Base-by-base conservation (phyloP, 352 stramenopile genomes). In the Plasmopara viticola region DNA sequence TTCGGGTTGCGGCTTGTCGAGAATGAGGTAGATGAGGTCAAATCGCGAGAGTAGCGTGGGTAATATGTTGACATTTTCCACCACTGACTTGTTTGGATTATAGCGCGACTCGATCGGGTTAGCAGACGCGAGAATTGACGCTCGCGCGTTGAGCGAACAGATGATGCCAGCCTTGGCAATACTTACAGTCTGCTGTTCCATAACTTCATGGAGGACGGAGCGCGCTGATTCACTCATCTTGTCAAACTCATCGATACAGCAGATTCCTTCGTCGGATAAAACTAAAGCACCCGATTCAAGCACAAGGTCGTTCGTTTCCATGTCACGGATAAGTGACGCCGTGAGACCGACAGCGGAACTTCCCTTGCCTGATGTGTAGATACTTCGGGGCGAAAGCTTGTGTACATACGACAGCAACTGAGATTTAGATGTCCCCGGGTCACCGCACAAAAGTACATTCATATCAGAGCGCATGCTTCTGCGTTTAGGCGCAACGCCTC, bases 171-270 rank as follows among this genome's bases (percentile, higher is more conserved):
- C 95, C 66, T 99, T 99, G 10, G 97, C 96, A 47, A 99, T 96
- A 37, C 86, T 98, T 4, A 99, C 90, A 12, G 95, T 99, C 66
- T 99, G 95, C 65, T 98, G 96, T 74, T 99, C 96, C 94, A 98
- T 98, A n/a, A 95, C 96, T 80, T 99, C 97, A 74, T 99, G 97
- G 8, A 99, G 79, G 46, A 99, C 96, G 2, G 94, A 96, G 38
- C 97, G 87, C 28, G 96, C 98, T 2, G 90, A 95, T 53, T 98
- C 97, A 33, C 79, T 96, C 96, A 99, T 99, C 72, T 99, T 99
- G 64, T 99, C 96, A 65, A 99, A 99, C 72, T 99, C 96, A 70
- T 99, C 95, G 45, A 99, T 99, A 67, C 97, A 99, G 71, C 96
- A 99, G 60, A 99, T 96, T 12, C 97, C 97, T 49, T 96, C 81